Conservation (phyloP, 1,284 basidiomycete species). For the Quambalaria eucalypti region DNA sequence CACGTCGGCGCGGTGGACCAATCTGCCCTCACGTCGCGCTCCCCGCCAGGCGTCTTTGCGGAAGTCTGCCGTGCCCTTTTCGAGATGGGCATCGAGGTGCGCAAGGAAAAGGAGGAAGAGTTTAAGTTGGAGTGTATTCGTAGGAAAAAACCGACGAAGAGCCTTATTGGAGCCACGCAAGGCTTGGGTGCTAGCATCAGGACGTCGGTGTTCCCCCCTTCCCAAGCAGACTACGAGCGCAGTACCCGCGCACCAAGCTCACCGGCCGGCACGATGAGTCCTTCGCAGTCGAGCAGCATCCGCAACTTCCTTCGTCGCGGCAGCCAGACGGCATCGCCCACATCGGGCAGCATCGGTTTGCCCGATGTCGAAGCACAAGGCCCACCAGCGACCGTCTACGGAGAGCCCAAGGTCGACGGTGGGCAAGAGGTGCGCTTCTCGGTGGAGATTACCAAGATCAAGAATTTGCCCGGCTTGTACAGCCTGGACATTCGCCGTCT, state of each 20-base stretch:
- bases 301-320: slow-evolving; percentile 33
- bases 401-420: slow-evolving; percentile 33
- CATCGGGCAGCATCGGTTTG: slow-evolving; percentile 1
- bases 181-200: slow-evolving; percentile 34
- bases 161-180: slow-evolving; percentile 33
- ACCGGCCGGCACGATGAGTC: slow-evolving; percentile 10
- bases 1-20: slow-evolving; percentile 91
- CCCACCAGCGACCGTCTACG: slow-evolving; percentile 34
- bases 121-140: slow-evolving; percentile 44
- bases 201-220: slow-evolving; percentile 35
- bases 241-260: slow-evolving; percentile 13
- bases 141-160: slow-evolving; percentile 29
- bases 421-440: slow-evolving; percentile 44
- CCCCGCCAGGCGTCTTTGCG: slow-evolving; percentile 76
- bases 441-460: slow-evolving; percentile 43
- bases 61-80: slow-evolving; percentile 71
- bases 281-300: slow-evolving; percentile 10
- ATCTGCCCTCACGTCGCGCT: slow-evolving; percentile 73
- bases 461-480: slow-evolving; percentile 41
- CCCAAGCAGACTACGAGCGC: slow-evolving; percentile 35
- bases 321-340: slow-evolving; percentile 13
- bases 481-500: slow-evolving; percentile 42
- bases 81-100: slow-evolving; percentile 82
- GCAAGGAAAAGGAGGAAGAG: slow-evolving; percentile 69
- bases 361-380: neutral